These are phyloP conservation scores for Phytophthora lateralis DNA, from an alignment of 352 stramenopile genomes.

Conservation along the genomic window DNA sequence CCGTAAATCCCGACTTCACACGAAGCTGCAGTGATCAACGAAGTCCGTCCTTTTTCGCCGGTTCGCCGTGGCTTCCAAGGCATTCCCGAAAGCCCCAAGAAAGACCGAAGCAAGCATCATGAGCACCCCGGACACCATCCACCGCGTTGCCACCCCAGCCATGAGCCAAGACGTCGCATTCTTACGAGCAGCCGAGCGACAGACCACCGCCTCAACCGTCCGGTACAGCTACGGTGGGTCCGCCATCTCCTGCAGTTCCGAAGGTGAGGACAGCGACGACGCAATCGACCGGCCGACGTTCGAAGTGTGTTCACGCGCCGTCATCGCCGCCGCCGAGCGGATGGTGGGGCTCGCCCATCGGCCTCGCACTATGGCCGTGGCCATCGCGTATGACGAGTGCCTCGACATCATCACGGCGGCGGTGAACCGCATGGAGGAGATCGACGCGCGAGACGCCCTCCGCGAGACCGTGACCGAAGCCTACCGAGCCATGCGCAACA, in stretches of 20 bases:
- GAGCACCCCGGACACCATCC: conserved; percentile 30
- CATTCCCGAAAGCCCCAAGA: conserved; percentile 14
- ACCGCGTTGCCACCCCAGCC: conserved; percentile 13
- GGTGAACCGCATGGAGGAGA: conserved; percentile 30
- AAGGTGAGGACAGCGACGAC: conserved; percentile 1
- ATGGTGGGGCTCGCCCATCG: conserved; percentile 27
- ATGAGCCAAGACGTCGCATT: conserved; percentile 2
- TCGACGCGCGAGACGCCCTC: conserved; percentile 5
- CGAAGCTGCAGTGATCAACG: conserved; percentile 4
- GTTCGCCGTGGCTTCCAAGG: neutral
- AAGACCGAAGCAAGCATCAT: conserved; percentile 21
- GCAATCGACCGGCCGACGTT: conserved; percentile 17
- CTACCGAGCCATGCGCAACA: conserved; percentile 31
- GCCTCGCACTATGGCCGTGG: conserved; percentile 25
- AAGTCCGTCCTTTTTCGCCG: conserved; percentile 18
- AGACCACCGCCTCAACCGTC: conserved; percentile 15
- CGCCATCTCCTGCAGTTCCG: conserved; percentile 14
- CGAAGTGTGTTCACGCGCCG: conserved; percentile 25
- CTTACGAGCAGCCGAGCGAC: conserved; percentile 4
- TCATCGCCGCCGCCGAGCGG: conserved; percentile 31
- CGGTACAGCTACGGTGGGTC: conserved; percentile 6
- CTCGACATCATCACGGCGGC: conserved; percentile 41
- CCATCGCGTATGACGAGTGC: conserved; percentile 44
- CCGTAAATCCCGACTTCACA: conserved; percentile 5
- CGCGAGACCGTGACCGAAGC: conserved; percentile 22